phyloP scores from a whole-genome alignment of 2,329 filamentous ascomycete genomes.

The Celoporthe dispersa region DNA sequence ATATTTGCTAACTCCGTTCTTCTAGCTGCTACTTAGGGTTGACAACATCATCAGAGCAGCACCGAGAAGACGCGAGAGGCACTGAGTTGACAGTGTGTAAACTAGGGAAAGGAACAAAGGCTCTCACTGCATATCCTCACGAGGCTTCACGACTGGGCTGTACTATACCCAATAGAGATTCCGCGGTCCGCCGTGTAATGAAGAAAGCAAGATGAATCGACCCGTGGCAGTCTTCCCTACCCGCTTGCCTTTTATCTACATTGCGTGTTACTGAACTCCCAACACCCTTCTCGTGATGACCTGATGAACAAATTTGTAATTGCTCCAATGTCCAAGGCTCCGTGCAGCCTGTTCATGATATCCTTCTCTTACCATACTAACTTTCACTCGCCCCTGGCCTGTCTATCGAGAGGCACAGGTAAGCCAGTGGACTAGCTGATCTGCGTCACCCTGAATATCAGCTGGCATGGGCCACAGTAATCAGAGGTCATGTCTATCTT shows the following conservation, averaged over 20 bases:
- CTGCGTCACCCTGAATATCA: not conserved
- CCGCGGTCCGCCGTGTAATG: conserved; percentile 29
- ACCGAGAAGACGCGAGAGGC: conserved; percentile 79
- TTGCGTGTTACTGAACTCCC: not conserved
- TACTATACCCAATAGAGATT: conserved; percentile 32
- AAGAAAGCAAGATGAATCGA: conserved; percentile 9
- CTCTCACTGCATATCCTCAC: not conserved
- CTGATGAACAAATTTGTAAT: no score
- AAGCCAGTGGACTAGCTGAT: no score
- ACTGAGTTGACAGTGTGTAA: conserved; percentile 50
- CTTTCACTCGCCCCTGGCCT: no score
- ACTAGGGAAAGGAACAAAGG: conserved; percentile 9
- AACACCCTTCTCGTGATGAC: not conserved
- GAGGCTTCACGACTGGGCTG: conserved; percentile 24
- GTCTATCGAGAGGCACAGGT: no score
- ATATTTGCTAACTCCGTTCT: conserved; percentile 24
- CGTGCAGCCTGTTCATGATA: no score
- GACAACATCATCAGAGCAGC: conserved; percentile 98
- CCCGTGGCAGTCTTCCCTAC: not conserved
- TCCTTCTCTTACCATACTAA: no score
- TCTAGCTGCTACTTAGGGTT: conserved; percentile 84
- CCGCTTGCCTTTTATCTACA: not conserved
- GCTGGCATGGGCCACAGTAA: not conserved
- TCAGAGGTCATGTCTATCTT: not conserved
- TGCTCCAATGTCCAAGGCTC: no score